A percentile compares a stretch with the other conserved stretches of the same genome.
Evolutionary conservation across 2,329 filamentous ascomycete species (phyloP).

Genomic region (Coniochaeta ligniaria): DNA sequence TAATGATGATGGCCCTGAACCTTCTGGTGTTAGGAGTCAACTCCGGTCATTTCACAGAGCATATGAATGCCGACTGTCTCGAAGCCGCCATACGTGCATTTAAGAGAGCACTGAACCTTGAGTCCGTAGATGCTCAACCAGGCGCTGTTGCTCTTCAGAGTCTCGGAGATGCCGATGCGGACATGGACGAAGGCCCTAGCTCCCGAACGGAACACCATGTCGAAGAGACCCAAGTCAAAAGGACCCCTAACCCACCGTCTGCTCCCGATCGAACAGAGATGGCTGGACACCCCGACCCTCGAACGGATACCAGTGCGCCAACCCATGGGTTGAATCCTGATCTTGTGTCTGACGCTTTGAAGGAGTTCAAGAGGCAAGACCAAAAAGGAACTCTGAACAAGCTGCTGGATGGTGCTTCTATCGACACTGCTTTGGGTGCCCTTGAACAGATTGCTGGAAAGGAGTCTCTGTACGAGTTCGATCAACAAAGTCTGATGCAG

Average conservation of each 20-base stretch:
- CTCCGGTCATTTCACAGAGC: background rate
- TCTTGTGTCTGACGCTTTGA: background rate
- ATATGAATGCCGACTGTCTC: background rate
- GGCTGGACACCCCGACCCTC: background rate
- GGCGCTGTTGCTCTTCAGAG: background rate
- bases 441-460: background rate
- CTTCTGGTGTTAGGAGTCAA: background rate
- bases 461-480: background rate
- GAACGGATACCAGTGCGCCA: background rate
- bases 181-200: background rate
- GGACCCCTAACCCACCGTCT: background rate
- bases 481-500: background rate
- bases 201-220: background rate
- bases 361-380: background rate
- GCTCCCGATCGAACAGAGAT: background rate
- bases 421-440: background rate
- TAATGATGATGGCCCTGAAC: background rate
- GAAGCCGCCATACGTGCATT: background rate
- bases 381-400: background rate
- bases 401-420: background rate
- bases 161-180: background rate
- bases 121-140: background rate
- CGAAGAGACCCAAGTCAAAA: background rate
- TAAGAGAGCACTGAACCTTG: background rate
- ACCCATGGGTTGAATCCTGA: background rate